These are phyloP conservation scores for Starmerella gropengiesseri DNA, from an alignment of 805 yeast species.

Conservation along the genomic window DNA sequence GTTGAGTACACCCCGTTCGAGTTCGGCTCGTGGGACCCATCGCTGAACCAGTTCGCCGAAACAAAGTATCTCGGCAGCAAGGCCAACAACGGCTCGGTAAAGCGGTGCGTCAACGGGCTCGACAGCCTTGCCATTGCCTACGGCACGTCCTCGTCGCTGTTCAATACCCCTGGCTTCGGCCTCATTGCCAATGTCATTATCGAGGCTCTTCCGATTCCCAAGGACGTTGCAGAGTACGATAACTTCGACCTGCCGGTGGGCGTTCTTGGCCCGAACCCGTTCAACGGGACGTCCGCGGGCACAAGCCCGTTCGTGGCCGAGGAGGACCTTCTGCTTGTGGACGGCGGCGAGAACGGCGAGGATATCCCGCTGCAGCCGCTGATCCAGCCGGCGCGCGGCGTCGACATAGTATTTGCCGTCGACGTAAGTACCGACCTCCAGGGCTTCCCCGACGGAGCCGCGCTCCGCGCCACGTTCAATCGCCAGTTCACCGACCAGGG, in stretches of 20 bases:
- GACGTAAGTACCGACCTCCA: constrained; percentile 29
- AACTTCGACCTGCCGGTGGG: constrained; percentile 44
- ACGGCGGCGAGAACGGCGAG: constrained; percentile 73
- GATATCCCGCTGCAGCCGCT: constrained; percentile 60
- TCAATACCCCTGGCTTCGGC: constrained; percentile 52
- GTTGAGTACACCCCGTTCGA: constrained; percentile 47
- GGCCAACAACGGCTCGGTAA: constrained; percentile 1
- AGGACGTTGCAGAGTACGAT: constrained; percentile 28
- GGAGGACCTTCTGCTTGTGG: constrained; percentile 44
- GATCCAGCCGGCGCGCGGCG: constrained; percentile 44
- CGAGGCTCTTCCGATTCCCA: constrained; percentile 27
- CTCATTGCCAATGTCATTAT: constrained; percentile 40
- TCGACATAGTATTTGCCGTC: constrained; percentile 52
- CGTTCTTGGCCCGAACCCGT: constrained; percentile 60
- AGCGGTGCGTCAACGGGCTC: constrained; percentile 49
- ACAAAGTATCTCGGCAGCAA: constrained; percentile 1
- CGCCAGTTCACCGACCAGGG: constrained; percentile 22
- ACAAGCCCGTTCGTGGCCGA: constrained; percentile 15
- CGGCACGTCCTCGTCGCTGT: constrained; percentile 75
- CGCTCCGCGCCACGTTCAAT: constrained; percentile 22
- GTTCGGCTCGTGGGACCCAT: constrained; percentile 83
- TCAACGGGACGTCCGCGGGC: constrained; percentile 28
- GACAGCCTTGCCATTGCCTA: constrained; percentile 74
- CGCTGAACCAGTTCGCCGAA: constrained; percentile 45
- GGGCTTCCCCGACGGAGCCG: constrained; percentile 32